phyloP scores from a whole-genome alignment of 225 moss, liverwort and hornwort genomes.

The Pleurozium schreberi region DNA sequence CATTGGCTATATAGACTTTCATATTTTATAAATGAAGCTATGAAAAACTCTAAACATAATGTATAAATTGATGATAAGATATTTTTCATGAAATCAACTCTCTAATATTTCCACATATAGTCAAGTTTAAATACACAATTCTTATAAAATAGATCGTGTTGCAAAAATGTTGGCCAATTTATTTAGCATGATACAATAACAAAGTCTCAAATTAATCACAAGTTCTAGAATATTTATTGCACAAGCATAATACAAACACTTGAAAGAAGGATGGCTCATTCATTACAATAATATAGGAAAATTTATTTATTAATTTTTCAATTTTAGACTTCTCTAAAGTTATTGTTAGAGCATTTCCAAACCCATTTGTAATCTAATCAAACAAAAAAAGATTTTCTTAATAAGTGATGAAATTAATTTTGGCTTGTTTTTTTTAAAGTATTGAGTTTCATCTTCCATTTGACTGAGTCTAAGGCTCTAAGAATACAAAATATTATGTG shows the following conservation, averaged over 20 bases:
- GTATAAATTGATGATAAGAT: background rate
- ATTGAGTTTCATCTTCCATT: background rate
- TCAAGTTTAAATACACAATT: background rate
- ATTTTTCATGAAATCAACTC: background rate
- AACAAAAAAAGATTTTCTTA: background rate
- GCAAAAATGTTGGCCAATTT: background rate
- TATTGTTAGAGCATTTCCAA: too few relatives aligned
- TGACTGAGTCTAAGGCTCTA: background rate
- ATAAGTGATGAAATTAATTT: background rate
- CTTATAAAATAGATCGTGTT: background rate
- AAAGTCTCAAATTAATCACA: background rate
- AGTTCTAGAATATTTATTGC: too few relatives aligned
- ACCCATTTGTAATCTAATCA: fast-evolving
- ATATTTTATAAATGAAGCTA: fast-evolving
- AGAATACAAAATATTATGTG: background rate
- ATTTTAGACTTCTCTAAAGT: too few relatives aligned
- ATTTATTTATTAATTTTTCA: background rate
- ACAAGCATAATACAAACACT: background rate
- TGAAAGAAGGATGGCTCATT: background rate
- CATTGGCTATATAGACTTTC: too few relatives aligned
- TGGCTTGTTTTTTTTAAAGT: background rate
- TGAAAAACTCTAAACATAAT: background rate
- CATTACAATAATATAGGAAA: too few relatives aligned
- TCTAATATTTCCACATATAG: background rate
- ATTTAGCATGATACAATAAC: background rate